These are phyloP conservation scores for Bonia amplexicaulis DNA, from an alignment of 176 grass and related monocot species.

Conservation along the genomic window DNA sequence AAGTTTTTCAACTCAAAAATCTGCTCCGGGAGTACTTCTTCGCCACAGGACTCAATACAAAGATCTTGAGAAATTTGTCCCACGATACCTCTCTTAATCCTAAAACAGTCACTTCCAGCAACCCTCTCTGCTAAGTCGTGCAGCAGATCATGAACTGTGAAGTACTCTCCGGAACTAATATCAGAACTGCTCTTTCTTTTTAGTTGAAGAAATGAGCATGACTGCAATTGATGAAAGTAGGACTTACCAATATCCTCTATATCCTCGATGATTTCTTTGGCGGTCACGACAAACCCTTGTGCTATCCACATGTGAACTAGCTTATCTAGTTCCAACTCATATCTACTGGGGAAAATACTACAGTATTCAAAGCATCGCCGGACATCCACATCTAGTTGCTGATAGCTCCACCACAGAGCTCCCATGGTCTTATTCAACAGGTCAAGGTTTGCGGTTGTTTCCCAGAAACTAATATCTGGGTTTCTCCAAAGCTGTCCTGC, in stretches of 20 bases:
- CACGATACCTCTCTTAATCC: not conserved
- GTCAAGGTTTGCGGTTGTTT: not conserved
- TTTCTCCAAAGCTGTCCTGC: not conserved
- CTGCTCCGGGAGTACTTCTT: no score
- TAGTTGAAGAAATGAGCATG: constrained; percentile 27
- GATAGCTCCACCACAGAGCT: constrained; percentile 26
- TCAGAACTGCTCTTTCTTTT: not conserved
- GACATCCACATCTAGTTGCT: constrained; percentile 5
- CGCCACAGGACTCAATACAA: not conserved
- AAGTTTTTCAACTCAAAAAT: no score
- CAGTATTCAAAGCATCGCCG: constrained; percentile 34
- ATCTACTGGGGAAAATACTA: constrained; percentile 2
- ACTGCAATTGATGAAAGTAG: constrained; percentile 32
- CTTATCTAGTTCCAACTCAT: not conserved
- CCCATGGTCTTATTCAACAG: constrained; percentile 8
- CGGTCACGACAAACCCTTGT: constrained; percentile 18
- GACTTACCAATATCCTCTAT: not conserved
- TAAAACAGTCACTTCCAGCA: not conserved
- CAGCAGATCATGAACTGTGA: constrained; percentile 31
- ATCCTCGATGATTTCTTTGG: not conserved
- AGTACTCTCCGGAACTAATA: not conserved
- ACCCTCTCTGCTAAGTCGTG: constrained; percentile 27
- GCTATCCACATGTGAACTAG: constrained; percentile 23
- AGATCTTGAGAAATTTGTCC: not conserved
- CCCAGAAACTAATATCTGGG: not conserved